Conservation (phyloP, 495 filamentous ascomycete species). For the Pyrenopolyporus hunteri region DNA sequence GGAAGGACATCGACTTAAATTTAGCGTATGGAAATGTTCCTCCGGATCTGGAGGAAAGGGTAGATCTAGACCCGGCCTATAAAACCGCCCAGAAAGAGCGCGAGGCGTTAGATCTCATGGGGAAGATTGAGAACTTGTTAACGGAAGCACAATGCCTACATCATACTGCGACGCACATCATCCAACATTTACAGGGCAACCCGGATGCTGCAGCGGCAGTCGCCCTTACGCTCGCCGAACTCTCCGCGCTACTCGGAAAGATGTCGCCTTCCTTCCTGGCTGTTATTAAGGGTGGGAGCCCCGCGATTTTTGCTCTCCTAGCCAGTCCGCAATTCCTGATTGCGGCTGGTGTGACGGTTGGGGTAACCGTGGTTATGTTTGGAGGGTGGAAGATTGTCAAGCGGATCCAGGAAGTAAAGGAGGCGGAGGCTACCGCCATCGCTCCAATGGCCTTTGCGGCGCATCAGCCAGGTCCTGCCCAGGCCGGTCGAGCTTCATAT, state of each 20-base stretch:
- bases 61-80: conserved; percentile 49
- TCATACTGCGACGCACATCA: conserved; percentile 80
- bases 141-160: conserved; percentile 89
- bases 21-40: conserved; percentile 81
- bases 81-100: conserved; percentile 45
- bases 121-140: conserved; percentile 71
- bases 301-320: conserved; percentile 85
- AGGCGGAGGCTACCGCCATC: conserved; percentile 56
- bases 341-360: conserved; percentile 84
- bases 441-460: conserved; percentile 47
- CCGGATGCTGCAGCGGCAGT: conserved; percentile 95
- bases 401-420: conserved; percentile 61
- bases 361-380: conserved; percentile 90
- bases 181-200: conserved; percentile 84
- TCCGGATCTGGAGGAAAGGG: conserved; percentile 54
- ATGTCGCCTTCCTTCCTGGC: conserved; percentile 81
- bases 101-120: conserved; percentile 68
- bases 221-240: conserved; percentile 88
- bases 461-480: conserved; percentile 11
- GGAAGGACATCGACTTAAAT: conserved; percentile 79
- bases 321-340: conserved; percentile 91
- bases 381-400: conserved; percentile 98
- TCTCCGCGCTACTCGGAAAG: conserved; percentile 79
- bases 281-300: conserved; percentile 76
- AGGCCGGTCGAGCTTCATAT: conserved; percentile 16